phyloP scores from a whole-genome alignment of 768 basidiomycete genomes.

The Cubamyces lactineus region DNA sequence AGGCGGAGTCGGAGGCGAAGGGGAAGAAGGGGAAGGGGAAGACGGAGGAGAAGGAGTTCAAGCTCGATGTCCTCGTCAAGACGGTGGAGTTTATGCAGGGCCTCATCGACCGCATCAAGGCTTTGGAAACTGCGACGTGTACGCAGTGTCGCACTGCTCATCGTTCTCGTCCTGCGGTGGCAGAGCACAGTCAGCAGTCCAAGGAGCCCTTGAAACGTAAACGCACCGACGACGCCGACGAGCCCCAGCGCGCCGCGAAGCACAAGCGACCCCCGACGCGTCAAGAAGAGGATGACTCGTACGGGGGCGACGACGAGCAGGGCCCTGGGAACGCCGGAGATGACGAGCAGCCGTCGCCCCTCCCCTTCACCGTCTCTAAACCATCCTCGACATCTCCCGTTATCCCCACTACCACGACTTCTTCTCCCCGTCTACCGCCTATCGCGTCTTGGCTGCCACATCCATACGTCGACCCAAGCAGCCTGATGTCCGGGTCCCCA shows the following conservation, averaged over 20 bases:
- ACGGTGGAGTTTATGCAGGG: slow-evolving; percentile 81
- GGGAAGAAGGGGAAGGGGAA: slow-evolving; percentile 70
- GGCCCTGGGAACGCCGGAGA: slow-evolving; percentile 22
- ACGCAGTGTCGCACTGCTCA: slow-evolving; percentile 11
- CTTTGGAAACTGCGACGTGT: slow-evolving; percentile 36
- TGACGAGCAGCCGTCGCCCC: slow-evolving; percentile 29
- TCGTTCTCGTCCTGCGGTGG: neutral
- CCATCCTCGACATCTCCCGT: slow-evolving; percentile 5
- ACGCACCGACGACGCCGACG: slow-evolving; percentile 17
- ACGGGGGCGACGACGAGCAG: slow-evolving; percentile 28
- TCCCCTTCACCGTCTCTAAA: slow-evolving; percentile 14
- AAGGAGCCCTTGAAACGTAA: slow-evolving; percentile 28
- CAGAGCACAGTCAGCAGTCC: neutral
- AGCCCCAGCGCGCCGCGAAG: neutral
- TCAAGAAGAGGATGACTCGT: slow-evolving; percentile 21
- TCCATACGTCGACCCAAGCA: slow-evolving; percentile 35
- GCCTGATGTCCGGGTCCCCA: slow-evolving; percentile 21
- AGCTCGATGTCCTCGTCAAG: slow-evolving; percentile 85
- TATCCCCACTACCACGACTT: slow-evolving; percentile 9
- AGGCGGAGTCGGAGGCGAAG: slow-evolving; percentile 42
- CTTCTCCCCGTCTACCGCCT: slow-evolving; percentile 55
- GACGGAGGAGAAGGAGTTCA: slow-evolving; percentile 84
- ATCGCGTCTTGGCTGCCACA: slow-evolving; percentile 70
- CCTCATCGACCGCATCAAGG: slow-evolving; percentile 56
- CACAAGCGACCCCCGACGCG: slow-evolving; percentile 5